A percentile compares a stretch with the other conserved stretches of the same genome.
These are phyloP conservation scores for Gracilariopsis chorda DNA, from an alignment of 23 red algal species.

Conservation along the genomic window DNA sequence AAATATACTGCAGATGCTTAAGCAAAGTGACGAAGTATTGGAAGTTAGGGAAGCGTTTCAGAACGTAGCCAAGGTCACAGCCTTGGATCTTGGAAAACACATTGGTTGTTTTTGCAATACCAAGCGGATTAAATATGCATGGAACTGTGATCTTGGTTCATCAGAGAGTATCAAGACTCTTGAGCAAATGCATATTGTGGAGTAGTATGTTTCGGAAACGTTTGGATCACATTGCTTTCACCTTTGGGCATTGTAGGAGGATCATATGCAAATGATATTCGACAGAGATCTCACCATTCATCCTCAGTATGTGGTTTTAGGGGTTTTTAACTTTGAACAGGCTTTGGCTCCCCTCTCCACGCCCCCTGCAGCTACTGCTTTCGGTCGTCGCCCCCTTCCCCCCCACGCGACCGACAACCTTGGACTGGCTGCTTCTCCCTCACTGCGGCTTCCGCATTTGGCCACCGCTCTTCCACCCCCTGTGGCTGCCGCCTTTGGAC, in stretches of 20 bases:
- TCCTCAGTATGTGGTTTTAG: slow-evolving; percentile 64
- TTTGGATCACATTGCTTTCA: slow-evolving; percentile 69
- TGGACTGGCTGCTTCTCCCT: too few relatives aligned
- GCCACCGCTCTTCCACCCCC: too few relatives aligned
- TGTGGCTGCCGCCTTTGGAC: too few relatives aligned
- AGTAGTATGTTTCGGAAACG: slow-evolving; percentile 60
- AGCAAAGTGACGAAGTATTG: slow-evolving; percentile 43
- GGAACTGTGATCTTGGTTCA: slow-evolving; percentile 46
- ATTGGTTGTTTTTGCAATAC: slow-evolving; percentile 29
- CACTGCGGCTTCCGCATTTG: too few relatives aligned
- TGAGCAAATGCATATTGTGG: slow-evolving; percentile 26
- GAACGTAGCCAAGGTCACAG: slow-evolving; percentile 14
- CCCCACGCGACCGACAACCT: too few relatives aligned
- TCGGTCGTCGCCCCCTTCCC: too few relatives aligned
- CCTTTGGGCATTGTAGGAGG: slow-evolving; percentile 63
- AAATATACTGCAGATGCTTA: slow-evolving; percentile 16
- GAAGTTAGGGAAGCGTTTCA: neutral
- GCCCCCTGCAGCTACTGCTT: too few relatives aligned
- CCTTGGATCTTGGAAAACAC: slow-evolving; percentile 25
- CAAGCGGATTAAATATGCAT: slow-evolving; percentile 27
- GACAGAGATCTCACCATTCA: slow-evolving; percentile 62
- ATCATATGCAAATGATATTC: slow-evolving; percentile 85
- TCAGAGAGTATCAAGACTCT: slow-evolving; percentile 33
- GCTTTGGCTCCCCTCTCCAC: too few relatives aligned
- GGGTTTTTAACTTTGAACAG: too few relatives aligned